Evolutionary conservation across 805 yeast species (phyloP), one percentile per base, ranked within the genome.

Genomic region (Diddensiella santjacobensis): DNA sequence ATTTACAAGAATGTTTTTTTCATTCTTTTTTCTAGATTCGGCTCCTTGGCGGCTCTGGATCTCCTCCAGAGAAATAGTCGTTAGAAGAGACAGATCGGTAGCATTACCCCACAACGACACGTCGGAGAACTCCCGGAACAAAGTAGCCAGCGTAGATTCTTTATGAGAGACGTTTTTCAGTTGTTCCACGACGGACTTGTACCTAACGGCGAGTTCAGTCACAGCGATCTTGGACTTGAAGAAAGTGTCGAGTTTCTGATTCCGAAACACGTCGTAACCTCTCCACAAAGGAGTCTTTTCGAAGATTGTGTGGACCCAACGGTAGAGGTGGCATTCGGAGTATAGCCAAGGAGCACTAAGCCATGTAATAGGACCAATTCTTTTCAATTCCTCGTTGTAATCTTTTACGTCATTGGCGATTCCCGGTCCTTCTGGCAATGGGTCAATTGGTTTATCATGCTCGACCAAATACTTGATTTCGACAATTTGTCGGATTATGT

Each of bases 81-180:
- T 88, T 53, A 93, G 73, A 46, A 95, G 71, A 0, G 97, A 88
- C 61, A 93, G 75, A 66, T 93, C 99, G 3, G 97, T 87, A 17
- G 98, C 97, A 66, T 93, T 93, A 22, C 99, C 99, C 99, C 99
- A 93, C 46, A 93, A 69, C 0, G 96, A 87, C 47, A 91, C 79
- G 62, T 89, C 96, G 38, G 86, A 68, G 53, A 90, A 85, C 64
- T 93, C 99, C 52, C 74, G 78, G 71, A 89, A 90, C 40, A 88
- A 69, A 10, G 83, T 58, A 51, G 72, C 65, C 53, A 82, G 65
- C 23, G 41, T 44, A 23, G 49, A 38, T 5, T 46, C 49, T 17
- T 35, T 35, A 17, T 13, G 17, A 26, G 11, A 8, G 13, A 8
- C 31, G 13, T 8, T 8, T 15, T 35, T 17, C 17, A 60, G 55